A percentile compares a stretch with the other conserved stretches of the same genome.
These are phyloP conservation scores for Aspergillus ustus DNA, from an alignment of 2,329 filamentous ascomycete species.

Conservation along the genomic window DNA sequence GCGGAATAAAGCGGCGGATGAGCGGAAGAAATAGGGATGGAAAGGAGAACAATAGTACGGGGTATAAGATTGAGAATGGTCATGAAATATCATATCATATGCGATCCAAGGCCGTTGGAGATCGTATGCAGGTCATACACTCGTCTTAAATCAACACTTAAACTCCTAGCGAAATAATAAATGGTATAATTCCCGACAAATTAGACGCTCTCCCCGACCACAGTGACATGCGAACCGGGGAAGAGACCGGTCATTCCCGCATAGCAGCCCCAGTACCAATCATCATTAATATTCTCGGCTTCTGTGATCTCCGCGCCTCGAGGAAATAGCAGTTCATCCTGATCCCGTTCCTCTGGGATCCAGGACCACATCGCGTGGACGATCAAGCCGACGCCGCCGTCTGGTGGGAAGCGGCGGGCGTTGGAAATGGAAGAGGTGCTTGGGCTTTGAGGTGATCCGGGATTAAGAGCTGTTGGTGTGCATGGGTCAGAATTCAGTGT, in stretches of 20 bases:
- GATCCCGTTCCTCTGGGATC: constrained; percentile 63
- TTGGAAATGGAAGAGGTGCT: constrained; percentile 10
- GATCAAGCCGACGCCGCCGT: constrained; percentile 71
- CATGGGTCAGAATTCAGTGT: constrained; percentile 25
- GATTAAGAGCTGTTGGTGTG: constrained; percentile 21
- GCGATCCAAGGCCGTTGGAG: neutral
- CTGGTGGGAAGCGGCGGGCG: constrained; percentile 65
- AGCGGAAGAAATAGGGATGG: neutral
- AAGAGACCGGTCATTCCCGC: constrained; percentile 80
- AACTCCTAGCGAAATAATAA: neutral
- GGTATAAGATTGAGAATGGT: neutral
- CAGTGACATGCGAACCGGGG: constrained; percentile 73
- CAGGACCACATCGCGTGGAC: constrained; percentile 75
- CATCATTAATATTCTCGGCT: constrained; percentile 83
- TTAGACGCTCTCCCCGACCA: constrained; percentile 47
- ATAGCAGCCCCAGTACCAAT: constrained; percentile 89
- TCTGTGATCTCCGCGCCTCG: constrained; percentile 81
- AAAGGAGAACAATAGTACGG: neutral
- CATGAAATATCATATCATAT: neutral
- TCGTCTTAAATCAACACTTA: neutral
- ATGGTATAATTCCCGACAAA: neutral
- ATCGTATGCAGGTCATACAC: neutral
- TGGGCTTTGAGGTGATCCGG: neutral
- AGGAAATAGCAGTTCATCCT: constrained; percentile 83
- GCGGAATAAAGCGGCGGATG: neutral